phyloP scores from a whole-genome alignment of 2,329 filamentous ascomycete species.

The Podosphaera fusca region DNA sequence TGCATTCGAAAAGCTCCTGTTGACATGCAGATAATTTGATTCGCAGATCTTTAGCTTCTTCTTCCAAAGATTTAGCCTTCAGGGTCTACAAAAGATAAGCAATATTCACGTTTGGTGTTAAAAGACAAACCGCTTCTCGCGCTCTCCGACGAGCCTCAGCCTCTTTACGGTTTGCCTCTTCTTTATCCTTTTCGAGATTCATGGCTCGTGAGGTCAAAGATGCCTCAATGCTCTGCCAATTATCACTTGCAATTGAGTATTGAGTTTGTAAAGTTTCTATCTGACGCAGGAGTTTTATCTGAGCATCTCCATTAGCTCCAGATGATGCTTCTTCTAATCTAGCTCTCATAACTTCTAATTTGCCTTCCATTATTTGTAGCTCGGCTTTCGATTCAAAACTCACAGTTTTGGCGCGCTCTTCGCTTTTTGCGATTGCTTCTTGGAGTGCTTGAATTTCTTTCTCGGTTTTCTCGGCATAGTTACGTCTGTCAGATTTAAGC shows the following conservation, averaged over 20 bases:
- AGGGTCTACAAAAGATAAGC: conserved; percentile 29
- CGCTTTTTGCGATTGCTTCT: conserved; percentile 49
- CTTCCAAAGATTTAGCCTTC: conserved; percentile 39
- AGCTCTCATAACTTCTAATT: conserved; percentile 67
- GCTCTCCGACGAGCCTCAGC: conserved; percentile 75
- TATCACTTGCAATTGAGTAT: conserved; percentile 80
- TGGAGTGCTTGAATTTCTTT: conserved; percentile 47
- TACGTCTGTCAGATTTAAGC: conserved; percentile 56
- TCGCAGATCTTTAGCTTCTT: conserved; percentile 54
- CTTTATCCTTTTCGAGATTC: conserved; percentile 69
- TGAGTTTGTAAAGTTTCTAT: conserved; percentile 91
- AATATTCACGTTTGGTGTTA: neutral
- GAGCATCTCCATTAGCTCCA: conserved; percentile 55
- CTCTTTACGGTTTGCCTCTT: conserved; percentile 65
- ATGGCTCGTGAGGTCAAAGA: conserved; percentile 58
- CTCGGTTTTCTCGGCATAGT: conserved; percentile 45
- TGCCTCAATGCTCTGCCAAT: conserved; percentile 91
- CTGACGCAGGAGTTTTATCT: conserved; percentile 76
- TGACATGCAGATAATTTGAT: conserved; percentile 40
- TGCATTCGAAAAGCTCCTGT: conserved; percentile 36
- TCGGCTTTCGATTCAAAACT: conserved; percentile 70
- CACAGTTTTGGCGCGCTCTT: conserved; percentile 41
- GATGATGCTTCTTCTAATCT: conserved; percentile 78
- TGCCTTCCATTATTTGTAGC: conserved; percentile 55
- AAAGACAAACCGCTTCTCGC: conserved; percentile 50